A percentile compares a stretch with the other conserved stretches of the same genome.
Evolutionary conservation across 257 asterid genomes (phyloP).

Genomic region (Nicotiana sylvestris): DNA sequence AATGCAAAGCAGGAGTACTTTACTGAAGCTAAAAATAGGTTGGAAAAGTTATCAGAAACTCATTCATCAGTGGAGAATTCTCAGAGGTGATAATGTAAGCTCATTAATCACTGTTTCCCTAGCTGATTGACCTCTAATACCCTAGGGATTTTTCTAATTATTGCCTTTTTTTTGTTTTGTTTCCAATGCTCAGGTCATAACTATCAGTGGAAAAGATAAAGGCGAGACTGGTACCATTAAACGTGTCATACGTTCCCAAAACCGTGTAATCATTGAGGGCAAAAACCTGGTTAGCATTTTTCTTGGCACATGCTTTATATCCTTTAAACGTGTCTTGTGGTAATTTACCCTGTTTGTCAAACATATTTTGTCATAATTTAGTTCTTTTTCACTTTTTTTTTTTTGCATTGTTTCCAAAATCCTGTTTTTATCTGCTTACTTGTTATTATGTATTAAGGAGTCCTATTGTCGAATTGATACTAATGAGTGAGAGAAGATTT

Average conservation of each 20-base stretch:
- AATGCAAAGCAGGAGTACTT: background rate
- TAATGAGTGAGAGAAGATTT: background rate
- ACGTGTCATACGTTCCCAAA: slow-evolving; percentile 82
- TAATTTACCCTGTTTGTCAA: background rate
- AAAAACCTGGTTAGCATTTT: slow-evolving; percentile 67
- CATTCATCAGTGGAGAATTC: slow-evolving; percentile 86
- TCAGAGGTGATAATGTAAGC: slow-evolving; percentile 91
- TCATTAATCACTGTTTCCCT: background rate
- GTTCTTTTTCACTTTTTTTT: no score
- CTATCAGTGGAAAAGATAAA: slow-evolving; percentile 88
- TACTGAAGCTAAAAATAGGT: slow-evolving; percentile 43
- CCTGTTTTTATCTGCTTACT: background rate
- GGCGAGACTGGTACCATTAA: slow-evolving; percentile 84
- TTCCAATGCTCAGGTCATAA: slow-evolving; percentile 59
- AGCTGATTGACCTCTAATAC: background rate
- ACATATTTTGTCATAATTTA: background rate
- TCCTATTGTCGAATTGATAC: background rate
- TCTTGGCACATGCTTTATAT: background rate
- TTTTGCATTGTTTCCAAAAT: no score
- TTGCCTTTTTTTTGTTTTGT: background rate
- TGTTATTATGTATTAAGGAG: background rate
- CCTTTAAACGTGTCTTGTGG: background rate
- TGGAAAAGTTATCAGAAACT: slow-evolving; percentile 96
- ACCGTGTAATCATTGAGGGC: slow-evolving; percentile 90
- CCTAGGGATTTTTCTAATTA: background rate